Base-by-base conservation (phyloP, 306 rosid species). In the Quercus berberidifolia region DNA sequence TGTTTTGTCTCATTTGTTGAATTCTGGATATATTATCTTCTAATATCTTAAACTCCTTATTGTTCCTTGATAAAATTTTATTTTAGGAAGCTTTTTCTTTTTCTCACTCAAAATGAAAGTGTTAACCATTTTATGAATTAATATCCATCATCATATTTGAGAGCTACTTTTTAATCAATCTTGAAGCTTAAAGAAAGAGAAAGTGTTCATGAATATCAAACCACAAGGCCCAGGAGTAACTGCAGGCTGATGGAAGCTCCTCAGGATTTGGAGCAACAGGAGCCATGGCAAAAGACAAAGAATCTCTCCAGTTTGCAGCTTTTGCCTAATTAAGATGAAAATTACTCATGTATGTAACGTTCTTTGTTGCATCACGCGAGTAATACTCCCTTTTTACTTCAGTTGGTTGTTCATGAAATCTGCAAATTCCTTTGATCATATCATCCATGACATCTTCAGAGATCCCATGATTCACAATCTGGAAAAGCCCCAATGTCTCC, bases 241-340 rank as follows among this genome's bases (percentile, higher is more conserved):
- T 81, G 74, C 88, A 84, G 49, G 74, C 62, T 30, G 21, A 19
- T 1, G 88, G 88, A 12, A 87, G 59, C 3, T 82, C 74, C 69
- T 69, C 43, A 5, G 79, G 77, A 51, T 79, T 69, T 25, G 46
- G 38, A 18, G 60, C 77, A 15, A 60, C 82, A 49, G 82, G 82
- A 26, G 67, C 85, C 89, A 83, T 85, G 8, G 74, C 74, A 85
- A 83, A 88, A 5, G 58, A 65, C 63, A 85, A 63, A 64, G 79
- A 74, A 35, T 88, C 89, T 51, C 88, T 85, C 89, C 91, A 83
- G 21, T 79, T 83, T 17, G 86, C 88, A 81, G 73, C 79, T 31
- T 74, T 85, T 1, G 85, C 76, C 25, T 7, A 20, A n/a, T 83
- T 81, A 81, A 88, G 33, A 76, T 85, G 86, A 55, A 79, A 85